These are phyloP conservation scores for Alternaria arborescens DNA, from an alignment of 2,329 filamentous ascomycete species.

Conservation along the genomic window DNA sequence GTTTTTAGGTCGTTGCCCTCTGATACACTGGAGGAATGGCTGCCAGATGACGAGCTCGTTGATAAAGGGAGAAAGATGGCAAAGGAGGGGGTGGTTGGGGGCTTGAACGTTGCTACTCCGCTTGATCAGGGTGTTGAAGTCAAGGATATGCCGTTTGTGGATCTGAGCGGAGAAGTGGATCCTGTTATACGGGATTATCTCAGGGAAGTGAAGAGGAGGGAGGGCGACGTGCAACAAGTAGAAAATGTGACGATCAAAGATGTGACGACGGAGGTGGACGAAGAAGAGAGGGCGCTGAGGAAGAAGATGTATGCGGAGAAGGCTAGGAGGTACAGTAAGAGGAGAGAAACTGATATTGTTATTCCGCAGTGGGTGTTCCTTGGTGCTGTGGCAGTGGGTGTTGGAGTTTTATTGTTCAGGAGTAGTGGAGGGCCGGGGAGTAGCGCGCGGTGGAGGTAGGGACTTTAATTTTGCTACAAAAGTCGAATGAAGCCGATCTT, in stretches of 20 bases:
- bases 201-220: constrained; percentile 2
- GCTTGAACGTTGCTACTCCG: constrained; percentile 44
- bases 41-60: constrained; percentile 20
- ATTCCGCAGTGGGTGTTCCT: constrained; percentile 8
- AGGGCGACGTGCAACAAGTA: not conserved
- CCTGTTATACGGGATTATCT: constrained; percentile 35
- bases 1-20: constrained; percentile 38
- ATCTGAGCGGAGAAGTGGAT: constrained; percentile 35
- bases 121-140: constrained; percentile 38
- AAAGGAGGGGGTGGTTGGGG: constrained; percentile 30
- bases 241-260: not conserved
- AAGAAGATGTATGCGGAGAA: constrained; percentile 4
- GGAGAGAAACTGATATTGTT: not conserved
- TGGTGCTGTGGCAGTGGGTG: not conserved
- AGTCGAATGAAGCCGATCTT: no score
- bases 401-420: not conserved
- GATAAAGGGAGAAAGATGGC: constrained; percentile 10
- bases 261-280: not conserved
- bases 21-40: constrained; percentile 31
- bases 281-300: not conserved
- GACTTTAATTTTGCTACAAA: no score
- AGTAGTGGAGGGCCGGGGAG: not conserved
- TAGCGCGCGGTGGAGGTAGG: no score
- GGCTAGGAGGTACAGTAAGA: not conserved
- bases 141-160: constrained; percentile 28